These are phyloP conservation scores for Euphorbia tirucalli DNA, from an alignment of 345 rosid species.

Conservation along the genomic window DNA sequence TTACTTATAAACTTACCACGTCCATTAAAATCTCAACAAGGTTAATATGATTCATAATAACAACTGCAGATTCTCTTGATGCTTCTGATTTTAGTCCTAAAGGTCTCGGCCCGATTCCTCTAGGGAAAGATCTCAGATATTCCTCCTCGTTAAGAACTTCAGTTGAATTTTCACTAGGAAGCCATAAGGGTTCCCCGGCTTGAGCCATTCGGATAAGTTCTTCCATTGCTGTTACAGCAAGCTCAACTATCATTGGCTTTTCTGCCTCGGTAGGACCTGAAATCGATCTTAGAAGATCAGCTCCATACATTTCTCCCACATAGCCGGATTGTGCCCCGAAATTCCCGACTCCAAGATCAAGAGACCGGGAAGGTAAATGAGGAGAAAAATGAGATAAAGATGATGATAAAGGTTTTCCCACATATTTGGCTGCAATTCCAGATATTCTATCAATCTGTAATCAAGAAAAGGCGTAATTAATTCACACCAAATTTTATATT, in stretches of 20 bases:
- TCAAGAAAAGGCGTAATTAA: background rate
- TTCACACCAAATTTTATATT: too few relatives aligned
- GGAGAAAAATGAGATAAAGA: conserved; percentile 49
- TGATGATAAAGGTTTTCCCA: conserved; percentile 65
- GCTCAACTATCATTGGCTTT: conserved; percentile 84
- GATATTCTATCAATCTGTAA: conserved; percentile 82
- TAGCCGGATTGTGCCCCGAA: conserved; percentile 55
- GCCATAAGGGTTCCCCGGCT: conserved; percentile 77
- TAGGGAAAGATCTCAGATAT: conserved; percentile 70
- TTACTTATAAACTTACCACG: conserved; percentile 46
- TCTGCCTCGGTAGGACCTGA: conserved; percentile 72
- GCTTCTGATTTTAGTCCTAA: conserved; percentile 77
- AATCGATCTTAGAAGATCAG: conserved; percentile 57
- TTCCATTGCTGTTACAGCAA: conserved; percentile 96
- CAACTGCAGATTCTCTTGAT: conserved; percentile 75
- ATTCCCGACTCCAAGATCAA: conserved; percentile 48
- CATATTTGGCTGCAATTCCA: conserved; percentile 75
- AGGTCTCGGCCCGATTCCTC: conserved; percentile 80
- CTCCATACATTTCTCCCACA: conserved; percentile 76
- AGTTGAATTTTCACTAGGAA: conserved; percentile 34
- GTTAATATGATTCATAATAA: conserved; percentile 76
- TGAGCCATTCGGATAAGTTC: conserved; percentile 85
- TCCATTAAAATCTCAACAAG: conserved; percentile 97
- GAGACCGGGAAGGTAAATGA: conserved; percentile 49
- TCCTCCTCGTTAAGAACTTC: conserved; percentile 76